Evolutionary conservation across 129 eudicot species (phyloP), one percentile per base, ranked within the genome.

Genomic region (Mikania micrantha): DNA sequence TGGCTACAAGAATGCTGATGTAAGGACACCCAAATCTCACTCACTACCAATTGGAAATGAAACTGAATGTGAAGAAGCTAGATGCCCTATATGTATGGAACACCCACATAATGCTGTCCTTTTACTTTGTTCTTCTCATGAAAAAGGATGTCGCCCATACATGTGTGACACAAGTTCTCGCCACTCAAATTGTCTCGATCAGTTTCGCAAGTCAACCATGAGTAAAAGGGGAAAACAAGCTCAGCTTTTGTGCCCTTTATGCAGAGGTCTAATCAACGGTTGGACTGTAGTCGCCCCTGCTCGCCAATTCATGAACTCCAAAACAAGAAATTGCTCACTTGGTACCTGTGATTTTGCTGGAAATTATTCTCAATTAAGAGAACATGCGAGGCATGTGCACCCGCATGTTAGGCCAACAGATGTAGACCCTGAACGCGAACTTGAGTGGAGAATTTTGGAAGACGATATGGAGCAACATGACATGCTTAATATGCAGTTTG

Each of bases 131-230:
- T 79, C 87, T 9, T 87, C 95, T 13, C 78, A 49, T 29, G 80
- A 77, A 6, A 87, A 84, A 71, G 95, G 95, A 9, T 87, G 95
- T 12, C 95, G 78, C 20, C 95, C 95, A 2, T 87, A 73, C 70
- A 77, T 87, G 61, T 87, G 95, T 45, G 85, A 80, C 81, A 87
- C 95, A 48, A 87, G 90, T 64, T 64, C 76, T 35, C 85, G 85
- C n/a, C 95, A 84, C 71, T 87, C 95, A 1, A 87, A 87, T 41
- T 87, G 95, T 63, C 74, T 87, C 22, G 88, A 84, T 54, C 95
- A 81, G 72, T 87, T 83, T 52, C 70, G 69, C n/a, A 81, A 87
- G 69, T 77, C 76, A 31, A n/a, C 77, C 49, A 36, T 60, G 29
- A 77, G 36, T 15, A 16, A 12, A 9, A 11, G 20, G 1, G 62